These are phyloP conservation scores for Leptographium radiaticola DNA, from an alignment of 2,329 filamentous ascomycete genomes.

Conservation along the genomic window DNA sequence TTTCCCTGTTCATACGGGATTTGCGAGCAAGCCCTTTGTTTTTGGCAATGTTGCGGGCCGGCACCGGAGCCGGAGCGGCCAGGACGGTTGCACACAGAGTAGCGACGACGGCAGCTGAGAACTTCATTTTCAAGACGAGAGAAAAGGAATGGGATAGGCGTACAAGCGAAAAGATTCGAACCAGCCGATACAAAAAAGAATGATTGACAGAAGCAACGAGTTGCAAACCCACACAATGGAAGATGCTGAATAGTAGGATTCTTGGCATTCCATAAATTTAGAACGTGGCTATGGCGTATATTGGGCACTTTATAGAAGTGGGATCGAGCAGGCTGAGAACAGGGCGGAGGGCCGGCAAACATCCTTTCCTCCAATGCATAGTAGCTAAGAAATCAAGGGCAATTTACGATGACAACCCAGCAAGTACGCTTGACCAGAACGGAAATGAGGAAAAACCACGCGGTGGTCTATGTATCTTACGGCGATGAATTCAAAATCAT, in stretches of 20 bases:
- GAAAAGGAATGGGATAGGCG: background rate
- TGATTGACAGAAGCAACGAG: background rate
- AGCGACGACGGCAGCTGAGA: background rate
- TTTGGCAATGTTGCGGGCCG: background rate
- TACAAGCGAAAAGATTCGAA: background rate
- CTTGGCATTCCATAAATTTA: background rate
- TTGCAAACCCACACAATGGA: background rate
- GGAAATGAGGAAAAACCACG: background rate
- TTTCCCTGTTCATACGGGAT: background rate
- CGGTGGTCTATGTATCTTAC: background rate
- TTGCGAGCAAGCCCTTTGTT: background rate
- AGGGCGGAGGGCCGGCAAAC: background rate
- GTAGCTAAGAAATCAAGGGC: background rate
- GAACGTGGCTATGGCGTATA: background rate
- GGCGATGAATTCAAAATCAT: background rate
- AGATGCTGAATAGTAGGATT: background rate
- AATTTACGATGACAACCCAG: background rate
- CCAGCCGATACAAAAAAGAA: background rate
- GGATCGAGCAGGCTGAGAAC: background rate
- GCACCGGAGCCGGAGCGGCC: background rate
- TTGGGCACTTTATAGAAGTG: background rate
- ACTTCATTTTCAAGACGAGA: background rate
- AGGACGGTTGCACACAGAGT: background rate
- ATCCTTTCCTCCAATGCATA: background rate
- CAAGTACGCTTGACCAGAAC: background rate